Conservation (phyloP, 129 eudicot species). For the Artemisia tridentata region DNA sequence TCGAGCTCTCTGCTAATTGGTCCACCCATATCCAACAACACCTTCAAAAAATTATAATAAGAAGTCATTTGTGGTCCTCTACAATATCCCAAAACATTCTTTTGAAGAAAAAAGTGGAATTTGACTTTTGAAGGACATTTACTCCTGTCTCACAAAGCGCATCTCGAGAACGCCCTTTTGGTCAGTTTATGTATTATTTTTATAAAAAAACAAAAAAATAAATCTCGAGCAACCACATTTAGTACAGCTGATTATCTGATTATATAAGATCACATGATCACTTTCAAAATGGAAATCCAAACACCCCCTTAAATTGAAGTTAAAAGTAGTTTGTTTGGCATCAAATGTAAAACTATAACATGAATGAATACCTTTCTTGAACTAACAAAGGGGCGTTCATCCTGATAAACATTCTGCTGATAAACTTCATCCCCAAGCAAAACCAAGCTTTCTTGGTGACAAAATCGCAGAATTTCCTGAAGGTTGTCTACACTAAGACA, state of each 20-base stretch:
- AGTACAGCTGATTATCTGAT: too few species aligned
- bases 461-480: constrained; percentile 60
- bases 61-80: not conserved
- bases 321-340: too few species aligned
- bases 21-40: constrained; percentile 87
- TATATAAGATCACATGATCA: too few species aligned
- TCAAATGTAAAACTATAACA: not conserved
- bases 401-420: constrained; percentile 97
- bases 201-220: too few species aligned
- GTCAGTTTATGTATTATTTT: too few species aligned
- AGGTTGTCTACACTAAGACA: constrained; percentile 86
- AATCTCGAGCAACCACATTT: too few species aligned
- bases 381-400: constrained; percentile 93
- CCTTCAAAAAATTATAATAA: constrained; percentile 36
- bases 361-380: constrained; percentile 66
- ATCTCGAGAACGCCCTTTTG: too few species aligned
- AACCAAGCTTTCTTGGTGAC: constrained; percentile 76
- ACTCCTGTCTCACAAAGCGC: too few species aligned
- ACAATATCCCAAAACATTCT: constrained; percentile 3
- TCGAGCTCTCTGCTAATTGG: constrained; percentile 86
- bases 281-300: too few species aligned
- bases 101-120: not conserved
- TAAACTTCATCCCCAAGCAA: constrained; percentile 97
- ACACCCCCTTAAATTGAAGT: too few species aligned
- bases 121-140: constrained; percentile 8